These are phyloP conservation scores for Peniophora sp. DNA, from an alignment of 1,284 basidiomycete genomes.

Conservation along the genomic window DNA sequence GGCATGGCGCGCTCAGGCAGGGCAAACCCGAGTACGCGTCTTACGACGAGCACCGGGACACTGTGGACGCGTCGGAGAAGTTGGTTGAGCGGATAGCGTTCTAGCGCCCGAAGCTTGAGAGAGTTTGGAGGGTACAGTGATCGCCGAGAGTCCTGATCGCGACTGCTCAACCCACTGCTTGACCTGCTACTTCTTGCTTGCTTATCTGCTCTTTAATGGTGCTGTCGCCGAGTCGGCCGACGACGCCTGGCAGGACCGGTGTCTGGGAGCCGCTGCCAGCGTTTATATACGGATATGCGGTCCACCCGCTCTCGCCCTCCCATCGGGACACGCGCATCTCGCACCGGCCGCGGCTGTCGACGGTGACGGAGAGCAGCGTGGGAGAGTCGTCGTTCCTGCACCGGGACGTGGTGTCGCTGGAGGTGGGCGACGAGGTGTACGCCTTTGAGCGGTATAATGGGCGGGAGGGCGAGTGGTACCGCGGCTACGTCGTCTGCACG, in stretches of 20 bases:
- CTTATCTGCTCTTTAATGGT: no score
- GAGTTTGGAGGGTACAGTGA: no score
- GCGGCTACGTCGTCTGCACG: constrained; percentile 87
- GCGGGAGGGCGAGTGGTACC: constrained; percentile 75
- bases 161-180: no score
- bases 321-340: constrained; percentile 67
- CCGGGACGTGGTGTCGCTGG: constrained; percentile 72
- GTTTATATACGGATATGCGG: constrained; percentile 78
- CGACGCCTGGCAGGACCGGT: constrained; percentile 24
- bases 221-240: constrained; percentile 5
- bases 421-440: constrained; percentile 94
- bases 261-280: constrained; percentile 76
- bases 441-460: constrained; percentile 87
- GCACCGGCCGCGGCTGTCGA: constrained; percentile 53
- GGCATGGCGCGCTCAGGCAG: no score
- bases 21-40: no score
- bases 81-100: no score
- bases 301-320: constrained; percentile 68
- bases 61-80: no score
- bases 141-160: no score
- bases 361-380: constrained; percentile 60
- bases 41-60: no score
- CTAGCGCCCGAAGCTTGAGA: no score
- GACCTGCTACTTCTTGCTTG: no score
- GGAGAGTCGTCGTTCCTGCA: constrained; percentile 58